Evolutionary conservation across 2,329 filamentous ascomycete species (phyloP), one percentile per base, ranked within the genome.

Genomic region (Zymoseptoria ardabiliae): DNA sequence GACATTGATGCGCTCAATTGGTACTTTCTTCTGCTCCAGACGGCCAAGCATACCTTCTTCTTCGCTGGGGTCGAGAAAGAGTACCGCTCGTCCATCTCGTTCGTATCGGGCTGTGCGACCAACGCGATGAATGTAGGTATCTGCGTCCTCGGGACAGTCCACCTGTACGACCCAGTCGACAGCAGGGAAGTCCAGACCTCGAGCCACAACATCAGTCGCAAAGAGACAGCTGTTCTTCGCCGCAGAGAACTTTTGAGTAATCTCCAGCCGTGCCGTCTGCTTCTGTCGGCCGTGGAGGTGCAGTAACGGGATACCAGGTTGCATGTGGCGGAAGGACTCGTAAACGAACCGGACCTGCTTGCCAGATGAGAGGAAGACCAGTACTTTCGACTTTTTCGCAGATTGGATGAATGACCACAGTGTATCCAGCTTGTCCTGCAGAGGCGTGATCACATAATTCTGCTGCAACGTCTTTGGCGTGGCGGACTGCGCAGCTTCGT

Each of bases 91-190:
- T 7, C 94, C 94, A 56, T 90, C 85, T 64, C 89, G 88, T 69
- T 97, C 88, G 73, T 95, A 97, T 21, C 93, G 85, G n/a, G 94
- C 94, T 19, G 94, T 97, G 28, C 94, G 85, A 1, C 94, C 94
- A 4, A 97, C 93, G 60, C 94, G 86, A 75, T 99, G 94, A 66
- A 99, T 97, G 70, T 99, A 99, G 0, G 94, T 99, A 70, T 97
- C 94, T 3, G 90, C 89, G 73, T 99, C 93, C 74, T 99, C 94
- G 0, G 94, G 94, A 66, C 90, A 96, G 73, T 99, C 94, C n/a
- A 90, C 82, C 72, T 99, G 94, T n/a, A 99, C 91, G 4, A 99
- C 94, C 89, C 94, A 99, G 73, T 99, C 94, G 0, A 99, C 94
- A 2, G 91, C 88, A 0, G 94, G 94, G 71, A 99, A 97, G 73